phyloP scores from a whole-genome alignment of 1,284 basidiomycete genomes.

The Cutaneotrichosporon sp. region DNA sequence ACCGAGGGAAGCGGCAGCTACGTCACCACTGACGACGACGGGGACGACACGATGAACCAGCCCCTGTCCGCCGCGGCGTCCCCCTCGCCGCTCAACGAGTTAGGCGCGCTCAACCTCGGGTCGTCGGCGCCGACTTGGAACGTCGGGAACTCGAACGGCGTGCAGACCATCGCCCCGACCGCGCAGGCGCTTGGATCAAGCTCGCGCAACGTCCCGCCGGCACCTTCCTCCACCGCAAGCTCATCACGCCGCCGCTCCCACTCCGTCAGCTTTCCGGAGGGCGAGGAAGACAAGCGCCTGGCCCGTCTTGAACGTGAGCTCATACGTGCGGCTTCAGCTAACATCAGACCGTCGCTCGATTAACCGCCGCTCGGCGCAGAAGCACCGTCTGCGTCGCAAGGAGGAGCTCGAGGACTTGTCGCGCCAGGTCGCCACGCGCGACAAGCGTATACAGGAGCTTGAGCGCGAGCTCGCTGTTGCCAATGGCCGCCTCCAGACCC shows the following conservation, averaged over 20 bases:
- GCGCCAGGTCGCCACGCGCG: constrained; percentile 18
- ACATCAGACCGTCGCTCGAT: constrained; percentile 27
- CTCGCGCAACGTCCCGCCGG: constrained; percentile 4
- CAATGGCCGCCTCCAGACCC: constrained; percentile 17
- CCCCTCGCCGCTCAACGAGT: constrained; percentile 18
- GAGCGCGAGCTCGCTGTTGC: constrained; percentile 23
- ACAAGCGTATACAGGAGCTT: constrained; percentile 18
- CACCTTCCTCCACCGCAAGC: background rate
- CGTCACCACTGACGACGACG: constrained; percentile 23
- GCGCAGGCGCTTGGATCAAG: constrained; percentile 15
- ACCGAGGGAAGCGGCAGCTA: constrained; percentile 11
- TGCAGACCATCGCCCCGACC: constrained; percentile 18
- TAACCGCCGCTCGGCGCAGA: constrained; percentile 29
- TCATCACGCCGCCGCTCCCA: constrained; percentile 2
- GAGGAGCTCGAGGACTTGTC: constrained; percentile 25
- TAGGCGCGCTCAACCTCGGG: constrained; percentile 18
- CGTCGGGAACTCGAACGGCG: background rate
- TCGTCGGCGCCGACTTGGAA: background rate
- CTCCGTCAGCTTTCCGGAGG: constrained; percentile 7
- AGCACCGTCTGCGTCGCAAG: constrained; percentile 27
- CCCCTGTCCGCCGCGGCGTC: constrained; percentile 7
- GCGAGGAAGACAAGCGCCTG: constrained; percentile 19
- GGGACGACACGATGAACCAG: constrained; percentile 14
- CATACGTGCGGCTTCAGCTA: background rate
- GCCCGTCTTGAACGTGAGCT: constrained; percentile 25